phyloP scores from a whole-genome alignment of 208 protist genomes.

The Trypanosoma scelopori region DNA sequence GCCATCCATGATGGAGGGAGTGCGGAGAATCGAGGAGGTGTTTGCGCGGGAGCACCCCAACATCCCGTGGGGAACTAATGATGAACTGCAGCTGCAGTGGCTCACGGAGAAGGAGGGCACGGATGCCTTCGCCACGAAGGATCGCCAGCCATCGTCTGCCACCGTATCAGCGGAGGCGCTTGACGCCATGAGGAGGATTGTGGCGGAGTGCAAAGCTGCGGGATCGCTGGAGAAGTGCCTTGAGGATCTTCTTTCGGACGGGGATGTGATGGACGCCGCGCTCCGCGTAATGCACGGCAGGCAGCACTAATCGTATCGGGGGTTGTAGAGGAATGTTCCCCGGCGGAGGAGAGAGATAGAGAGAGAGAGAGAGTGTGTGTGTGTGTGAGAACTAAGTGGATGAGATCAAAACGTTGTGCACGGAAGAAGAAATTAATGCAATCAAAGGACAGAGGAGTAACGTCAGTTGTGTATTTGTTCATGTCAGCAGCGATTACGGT shows the following conservation, averaged over 20 bases:
- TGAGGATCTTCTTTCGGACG: constrained; percentile 49
- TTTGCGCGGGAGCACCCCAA: constrained; percentile 38
- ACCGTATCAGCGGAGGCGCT: neutral
- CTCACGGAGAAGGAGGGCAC: constrained; percentile 29
- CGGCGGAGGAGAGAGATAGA: neutral
- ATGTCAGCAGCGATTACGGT: too few species aligned
- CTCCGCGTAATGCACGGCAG: constrained; percentile 15
- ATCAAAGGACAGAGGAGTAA: too few species aligned
- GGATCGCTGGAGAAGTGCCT: constrained; percentile 40
- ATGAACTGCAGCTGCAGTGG: constrained; percentile 50
- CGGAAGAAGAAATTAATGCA: too few species aligned
- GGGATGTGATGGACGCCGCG: constrained; percentile 35
- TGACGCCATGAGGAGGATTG: constrained; percentile 7
- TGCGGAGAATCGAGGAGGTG: constrained; percentile 37
- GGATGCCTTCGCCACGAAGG: constrained; percentile 5
- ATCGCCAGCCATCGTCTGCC: neutral
- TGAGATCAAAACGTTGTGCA: too few species aligned
- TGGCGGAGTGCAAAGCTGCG: constrained; percentile 23
- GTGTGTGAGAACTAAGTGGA: neutral
- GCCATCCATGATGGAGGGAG: constrained; percentile 36
- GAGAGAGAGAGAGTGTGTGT: neutral
- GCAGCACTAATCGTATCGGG: neutral
- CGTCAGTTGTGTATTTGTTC: too few species aligned
- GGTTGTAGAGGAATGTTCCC: constrained; percentile 1
- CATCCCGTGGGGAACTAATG: constrained; percentile 46